These are phyloP conservation scores for Selaginella moellendorffii DNA, from an alignment of 75 land plant genomes.

Conservation along the genomic window DNA sequence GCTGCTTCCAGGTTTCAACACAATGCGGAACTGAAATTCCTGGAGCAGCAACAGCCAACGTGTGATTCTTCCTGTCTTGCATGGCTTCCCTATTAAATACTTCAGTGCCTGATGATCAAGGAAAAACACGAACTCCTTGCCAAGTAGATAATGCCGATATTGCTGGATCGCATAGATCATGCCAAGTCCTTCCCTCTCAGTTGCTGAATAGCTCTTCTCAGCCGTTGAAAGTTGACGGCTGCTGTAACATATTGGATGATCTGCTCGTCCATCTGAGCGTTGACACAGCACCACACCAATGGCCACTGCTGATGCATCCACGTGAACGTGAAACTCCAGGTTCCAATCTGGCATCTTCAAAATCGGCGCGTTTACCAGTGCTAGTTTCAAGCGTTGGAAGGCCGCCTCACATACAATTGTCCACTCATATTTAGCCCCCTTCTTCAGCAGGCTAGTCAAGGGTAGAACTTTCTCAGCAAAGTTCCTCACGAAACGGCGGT, in stretches of 20 bases:
- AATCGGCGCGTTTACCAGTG: conserved; percentile 2
- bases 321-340: conserved; percentile 12
- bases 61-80: not conserved
- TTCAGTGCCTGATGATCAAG: conserved; percentile 11
- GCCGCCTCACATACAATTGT: conserved; percentile 4
- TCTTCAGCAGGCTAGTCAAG: conserved; percentile 15
- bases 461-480: conserved; percentile 11
- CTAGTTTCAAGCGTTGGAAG: not conserved
- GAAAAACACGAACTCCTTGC: conserved; percentile 15
- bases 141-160: no score
- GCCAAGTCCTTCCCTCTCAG: conserved; percentile 11
- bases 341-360: conserved; percentile 10
- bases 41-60: no score
- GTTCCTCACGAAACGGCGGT: conserved; percentile 6
- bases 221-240: not conserved
- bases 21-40: no score
- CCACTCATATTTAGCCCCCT: not conserved
- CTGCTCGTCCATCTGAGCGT: not conserved
- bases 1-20: no score
- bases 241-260: no score
- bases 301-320: conserved; percentile 8
- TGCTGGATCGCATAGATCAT: conserved; percentile 14
- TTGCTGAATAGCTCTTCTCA: conserved; percentile 9
- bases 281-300: conserved; percentile 12
- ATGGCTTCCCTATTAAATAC: conserved; percentile 1